Base-by-base conservation (phyloP, 495 filamentous ascomycete genomes). In the Aspergillus indologenus region DNA sequence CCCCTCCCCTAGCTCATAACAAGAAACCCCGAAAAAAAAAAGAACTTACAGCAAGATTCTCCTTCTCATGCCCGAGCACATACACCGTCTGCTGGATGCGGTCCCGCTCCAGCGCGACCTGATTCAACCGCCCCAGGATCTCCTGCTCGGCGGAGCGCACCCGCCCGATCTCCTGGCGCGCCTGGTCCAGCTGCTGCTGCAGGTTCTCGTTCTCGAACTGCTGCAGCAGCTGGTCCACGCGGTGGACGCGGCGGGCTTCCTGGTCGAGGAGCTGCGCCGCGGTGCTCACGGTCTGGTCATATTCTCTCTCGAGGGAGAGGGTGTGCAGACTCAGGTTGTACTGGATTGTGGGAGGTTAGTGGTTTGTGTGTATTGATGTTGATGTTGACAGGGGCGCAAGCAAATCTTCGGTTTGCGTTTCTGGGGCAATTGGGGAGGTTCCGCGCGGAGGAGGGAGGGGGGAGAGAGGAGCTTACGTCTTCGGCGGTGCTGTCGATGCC, bases 151-250 rank as follows among this genome's bases (percentile, higher is more conserved):
- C 72, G 14, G 66, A 65, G 49, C 82, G 76, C 20, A 84, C 63
- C 22, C 62, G 67, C 54, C 79, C 74, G 17, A 82, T 66, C 43
- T 80, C 78, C 54, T 79, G 74, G 52, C 85, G 77, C 51, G 77
- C 75, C 54, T 85, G 74, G 19, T 77, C 69, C 23, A 95, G 71
- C 61, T 86, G 80, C 26, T 79, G 78, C 56, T 86, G 83, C 45
- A 88, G 70, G 17, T 77, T 73, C 50, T 89, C 84, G 59, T 87
- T 87, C 55, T 96, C 89, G 59, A 91, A 84, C 54, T 87, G 80
- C 26, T 89, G 76, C 34, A 93, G 64, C 18, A 91, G 69, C 49
- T 85, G 75, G 47, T 88, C 83, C 60, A 93, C 75, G 51, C 84
- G 81, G 43, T 87, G 65, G 58, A 83, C 75, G 11, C 92, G 84